phyloP scores from a whole-genome alignment of 2,329 filamentous ascomycete genomes.

The Colletotrichum lindemuthianum region DNA sequence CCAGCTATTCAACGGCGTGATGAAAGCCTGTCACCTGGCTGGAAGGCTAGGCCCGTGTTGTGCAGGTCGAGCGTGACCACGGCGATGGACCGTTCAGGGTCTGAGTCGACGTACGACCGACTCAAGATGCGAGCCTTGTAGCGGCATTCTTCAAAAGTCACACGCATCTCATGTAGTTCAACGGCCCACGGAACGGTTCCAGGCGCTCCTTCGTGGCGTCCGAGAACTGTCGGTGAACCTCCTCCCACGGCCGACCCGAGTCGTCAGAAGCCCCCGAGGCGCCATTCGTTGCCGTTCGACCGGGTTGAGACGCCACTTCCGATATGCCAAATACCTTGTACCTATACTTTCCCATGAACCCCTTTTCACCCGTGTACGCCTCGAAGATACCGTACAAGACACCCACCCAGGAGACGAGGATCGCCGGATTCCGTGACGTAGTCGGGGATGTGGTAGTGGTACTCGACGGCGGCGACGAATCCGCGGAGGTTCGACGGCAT shows the following conservation, averaged over 20 bases:
- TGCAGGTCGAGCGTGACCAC: slow-evolving; percentile 62
- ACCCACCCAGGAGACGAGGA: slow-evolving; percentile 60
- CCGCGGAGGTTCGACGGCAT: slow-evolving; percentile 63
- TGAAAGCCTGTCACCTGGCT: slow-evolving; percentile 61
- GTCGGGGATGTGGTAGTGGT: slow-evolving; percentile 63
- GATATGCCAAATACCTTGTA: slow-evolving; percentile 68
- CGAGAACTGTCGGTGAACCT: slow-evolving; percentile 61
- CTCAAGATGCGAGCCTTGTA: slow-evolving; percentile 57
- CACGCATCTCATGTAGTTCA: slow-evolving; percentile 64
- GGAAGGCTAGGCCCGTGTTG: slow-evolving; percentile 63
- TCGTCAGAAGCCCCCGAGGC: slow-evolving; percentile 56
- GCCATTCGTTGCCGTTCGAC: slow-evolving; percentile 63
- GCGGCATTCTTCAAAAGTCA: slow-evolving; percentile 64
- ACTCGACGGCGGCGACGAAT: slow-evolving; percentile 65
- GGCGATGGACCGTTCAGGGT: slow-evolving; percentile 56
- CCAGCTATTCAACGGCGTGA: slow-evolving; percentile 66
- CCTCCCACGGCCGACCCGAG: slow-evolving; percentile 58
- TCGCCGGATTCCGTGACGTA: slow-evolving; percentile 63
- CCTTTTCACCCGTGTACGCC: slow-evolving; percentile 64
- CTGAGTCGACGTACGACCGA: slow-evolving; percentile 57
- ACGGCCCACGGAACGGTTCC: slow-evolving; percentile 59
- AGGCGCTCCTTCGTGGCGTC: slow-evolving; percentile 65
- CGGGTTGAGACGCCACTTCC: slow-evolving; percentile 63
- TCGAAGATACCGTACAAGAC: slow-evolving; percentile 65
- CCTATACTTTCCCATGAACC: slow-evolving; percentile 66